Percentiles rank a stretch among this genome's conserved stretches.
Conservation (phyloP, 495 filamentous ascomycete species). For the Trypethelium eluteriae region DNA sequence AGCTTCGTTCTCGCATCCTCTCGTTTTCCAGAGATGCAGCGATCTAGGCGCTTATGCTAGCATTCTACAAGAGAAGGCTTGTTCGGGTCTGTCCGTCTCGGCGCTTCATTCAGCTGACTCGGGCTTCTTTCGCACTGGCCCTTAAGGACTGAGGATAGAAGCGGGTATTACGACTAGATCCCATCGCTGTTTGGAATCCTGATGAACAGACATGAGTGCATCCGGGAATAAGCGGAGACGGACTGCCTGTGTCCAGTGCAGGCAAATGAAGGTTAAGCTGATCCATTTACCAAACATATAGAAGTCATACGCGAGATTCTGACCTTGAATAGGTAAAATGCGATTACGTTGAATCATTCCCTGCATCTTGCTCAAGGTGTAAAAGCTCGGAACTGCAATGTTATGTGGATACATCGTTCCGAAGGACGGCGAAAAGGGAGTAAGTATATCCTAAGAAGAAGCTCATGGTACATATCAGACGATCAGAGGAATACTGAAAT, state of each 20-base stretch:
- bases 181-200: too few relatives aligned
- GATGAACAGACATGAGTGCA: background rate
- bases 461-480: background rate
- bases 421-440: constrained; percentile 1
- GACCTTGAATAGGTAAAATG: background rate
- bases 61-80: too few relatives aligned
- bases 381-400: background rate
- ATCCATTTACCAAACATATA: background rate
- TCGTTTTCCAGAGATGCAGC: too few relatives aligned
- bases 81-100: too few relatives aligned
- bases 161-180: too few relatives aligned
- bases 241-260: background rate
- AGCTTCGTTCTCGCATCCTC: too few relatives aligned
- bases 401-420: constrained; percentile 2
- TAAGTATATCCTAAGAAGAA: background rate
- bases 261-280: background rate
- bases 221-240: background rate
- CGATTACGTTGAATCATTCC: background rate
- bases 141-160: too few relatives aligned
- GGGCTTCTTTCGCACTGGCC: too few relatives aligned
- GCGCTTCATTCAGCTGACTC: too few relatives aligned
- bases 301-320: background rate
- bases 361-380: background rate
- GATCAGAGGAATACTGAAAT: background rate
- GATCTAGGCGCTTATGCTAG: too few relatives aligned